phyloP scores from a whole-genome alignment of 2,329 filamentous ascomycete genomes.

The Alternaria arbusti region DNA sequence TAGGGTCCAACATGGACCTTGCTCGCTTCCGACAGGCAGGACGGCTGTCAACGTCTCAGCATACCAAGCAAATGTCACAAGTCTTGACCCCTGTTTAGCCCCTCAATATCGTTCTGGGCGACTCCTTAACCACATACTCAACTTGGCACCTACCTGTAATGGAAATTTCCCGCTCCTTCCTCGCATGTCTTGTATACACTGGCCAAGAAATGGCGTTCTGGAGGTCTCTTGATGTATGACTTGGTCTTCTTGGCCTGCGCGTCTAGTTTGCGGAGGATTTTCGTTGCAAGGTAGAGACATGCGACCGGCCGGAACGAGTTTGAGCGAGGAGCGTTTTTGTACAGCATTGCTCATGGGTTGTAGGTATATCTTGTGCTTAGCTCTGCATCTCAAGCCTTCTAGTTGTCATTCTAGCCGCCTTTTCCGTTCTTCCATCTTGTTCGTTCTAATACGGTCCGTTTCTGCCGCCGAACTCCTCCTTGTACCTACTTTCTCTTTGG shows the following conservation, averaged over 20 bases:
- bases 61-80: constrained; percentile 32
- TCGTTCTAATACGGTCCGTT: background rate
- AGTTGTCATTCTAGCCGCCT: background rate
- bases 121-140: background rate
- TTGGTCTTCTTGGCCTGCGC: constrained; percentile 36
- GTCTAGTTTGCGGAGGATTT: constrained; percentile 8
- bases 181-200: constrained; percentile 11
- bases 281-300: background rate
- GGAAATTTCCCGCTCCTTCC: constrained; percentile 10
- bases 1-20: background rate
- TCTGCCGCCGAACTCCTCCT: background rate
- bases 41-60: constrained; percentile 2
- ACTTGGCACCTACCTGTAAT: constrained; percentile 16
- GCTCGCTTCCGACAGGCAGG: background rate
- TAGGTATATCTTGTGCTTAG: constrained; percentile 21
- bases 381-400: background rate
- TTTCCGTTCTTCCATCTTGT: constrained; percentile 4
- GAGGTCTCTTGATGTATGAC: constrained; percentile 30
- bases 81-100: constrained; percentile 22
- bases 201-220: constrained; percentile 15
- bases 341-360: background rate
- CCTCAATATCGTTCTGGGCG: constrained; percentile 18
- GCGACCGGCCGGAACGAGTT: background rate
- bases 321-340: background rate
- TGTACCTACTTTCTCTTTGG: constrained; percentile 6